Base-by-base conservation (phyloP, 225 moss, liverwort and hornwort species). In the Thuidium tamariscinum region DNA sequence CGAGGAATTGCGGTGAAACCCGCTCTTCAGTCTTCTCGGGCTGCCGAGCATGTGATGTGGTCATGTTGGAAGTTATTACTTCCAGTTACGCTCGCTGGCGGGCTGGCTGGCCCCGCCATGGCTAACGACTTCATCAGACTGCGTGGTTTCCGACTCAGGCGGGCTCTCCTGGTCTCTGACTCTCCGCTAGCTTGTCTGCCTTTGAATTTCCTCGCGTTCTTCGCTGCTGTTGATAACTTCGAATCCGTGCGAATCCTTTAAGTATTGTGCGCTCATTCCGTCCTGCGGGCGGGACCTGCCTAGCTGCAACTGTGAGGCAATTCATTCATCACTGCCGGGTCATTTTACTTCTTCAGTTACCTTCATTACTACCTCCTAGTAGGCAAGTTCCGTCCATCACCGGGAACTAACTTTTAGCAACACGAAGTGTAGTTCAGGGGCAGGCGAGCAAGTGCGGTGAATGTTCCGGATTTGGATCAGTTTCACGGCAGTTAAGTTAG, bases 401-500 rank as follows among this genome's bases (percentile, higher is more conserved):
- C 30, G 39, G 15, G 7, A 16, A 48, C 61, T 12, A 32, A 29
- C 73, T 30, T 29, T 62, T 7, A 10, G 82, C 37, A 54, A 76
- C 17, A 10, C 10, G 59, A 32, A 79, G 79, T 30, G 8, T 10
- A 25, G 77, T 26, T 36, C 36, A 55, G 26, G 77, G 55, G 55
- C 37, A 55, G 39, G 8, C 39, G 0, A 37, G 89, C 87, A 87
- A 83, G 46, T 82, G 30, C 87, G 7, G 22, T 42, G 89, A 83
- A 85, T 62, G 32, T 86, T 83, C 74, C 63, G 18, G 75, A 32
- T 85, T 44, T 82, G 89, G 89, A 89, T 91, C 64, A 86, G 83
- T 68, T 39, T 56, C 87, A 87, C 82, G 87, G 89, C 86, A 91
- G 90, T 90, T 90, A 83, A 56, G 71, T 83, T 88, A 64, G 65